Percentiles rank a stretch among this genome's conserved stretches.
phyloP scores from a whole-genome alignment of 768 basidiomycete species.

The Boletus rubescentipes region DNA sequence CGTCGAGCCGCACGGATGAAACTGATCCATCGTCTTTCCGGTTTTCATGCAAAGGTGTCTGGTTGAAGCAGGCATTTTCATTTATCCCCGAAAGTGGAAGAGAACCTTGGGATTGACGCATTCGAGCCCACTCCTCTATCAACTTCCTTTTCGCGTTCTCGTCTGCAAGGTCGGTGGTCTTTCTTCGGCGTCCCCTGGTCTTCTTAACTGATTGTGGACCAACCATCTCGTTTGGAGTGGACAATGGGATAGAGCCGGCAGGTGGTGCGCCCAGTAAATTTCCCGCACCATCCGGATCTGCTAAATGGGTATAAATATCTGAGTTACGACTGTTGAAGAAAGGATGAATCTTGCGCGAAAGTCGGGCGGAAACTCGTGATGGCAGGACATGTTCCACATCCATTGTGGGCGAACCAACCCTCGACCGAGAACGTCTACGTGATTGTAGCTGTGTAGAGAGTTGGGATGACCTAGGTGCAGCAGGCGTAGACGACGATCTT shows the following conservation, averaged over 20 bases:
- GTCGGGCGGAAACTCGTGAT: constrained; percentile 22
- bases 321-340: constrained; percentile 12
- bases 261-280: constrained; percentile 10
- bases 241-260: background rate
- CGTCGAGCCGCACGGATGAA: background rate
- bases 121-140: constrained; percentile 32
- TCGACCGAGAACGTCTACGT: constrained; percentile 17
- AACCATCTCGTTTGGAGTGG: background rate
- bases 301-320: constrained; percentile 32
- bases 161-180: constrained; percentile 16
- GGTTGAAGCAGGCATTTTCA: background rate
- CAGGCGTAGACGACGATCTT: constrained; percentile 21
- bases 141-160: constrained; percentile 22
- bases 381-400: constrained; percentile 3
- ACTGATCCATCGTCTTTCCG: background rate
- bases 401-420: constrained; percentile 13
- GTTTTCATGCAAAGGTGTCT: background rate
- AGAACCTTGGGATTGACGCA: constrained; percentile 29
- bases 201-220: constrained; percentile 7
- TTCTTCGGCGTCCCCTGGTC: constrained; percentile 17
- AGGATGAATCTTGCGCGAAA: constrained; percentile 19
- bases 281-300: constrained; percentile 17
- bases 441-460: constrained; percentile 4
- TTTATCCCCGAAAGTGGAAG: constrained; percentile 14
- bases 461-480: constrained; percentile 11